Conservation (phyloP, 192 early-diverging fungal species). For the Linnemannia exigua region DNA sequence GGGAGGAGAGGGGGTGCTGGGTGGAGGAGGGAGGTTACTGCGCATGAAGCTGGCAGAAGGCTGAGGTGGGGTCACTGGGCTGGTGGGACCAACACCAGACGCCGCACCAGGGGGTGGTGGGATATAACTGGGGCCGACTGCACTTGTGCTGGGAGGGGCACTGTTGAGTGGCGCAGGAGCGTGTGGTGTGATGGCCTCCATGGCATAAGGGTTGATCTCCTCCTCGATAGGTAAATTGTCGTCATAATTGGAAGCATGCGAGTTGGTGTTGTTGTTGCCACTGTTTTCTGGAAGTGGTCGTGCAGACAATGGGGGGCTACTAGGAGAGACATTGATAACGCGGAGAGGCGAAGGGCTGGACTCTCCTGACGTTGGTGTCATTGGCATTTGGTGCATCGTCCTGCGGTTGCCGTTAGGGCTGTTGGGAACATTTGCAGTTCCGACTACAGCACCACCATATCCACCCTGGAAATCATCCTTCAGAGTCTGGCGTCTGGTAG, state of each 20-base stretch:
- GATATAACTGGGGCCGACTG: constrained; percentile 1
- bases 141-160: not conserved
- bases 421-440: constrained; percentile 20
- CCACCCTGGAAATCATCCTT: constrained; percentile 49
- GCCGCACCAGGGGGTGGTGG: constrained; percentile 21
- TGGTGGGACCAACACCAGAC: not conserved
- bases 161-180: not conserved
- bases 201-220: constrained; percentile 35
- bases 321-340: constrained; percentile 40
- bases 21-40: constrained; percentile 32
- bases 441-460: constrained; percentile 41
- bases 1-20: constrained; percentile 13
- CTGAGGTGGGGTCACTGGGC: not conserved
- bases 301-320: constrained; percentile 25
- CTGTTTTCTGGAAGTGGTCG: not conserved
- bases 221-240: not conserved
- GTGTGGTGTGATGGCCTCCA: constrained; percentile 32
- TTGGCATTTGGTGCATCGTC: constrained; percentile 31
- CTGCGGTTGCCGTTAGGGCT: constrained; percentile 24
- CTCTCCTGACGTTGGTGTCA: constrained; percentile 14
- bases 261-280: not conserved
- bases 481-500: constrained; percentile 42
- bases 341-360: constrained; percentile 33
- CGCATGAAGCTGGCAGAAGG: constrained; percentile 7
- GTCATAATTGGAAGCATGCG: not conserved